Percentiles rank a stretch among this genome's conserved stretches.
Evolutionary conservation across 306 rosid genomes (phyloP).

Genomic region (Carpinus fangiana): DNA sequence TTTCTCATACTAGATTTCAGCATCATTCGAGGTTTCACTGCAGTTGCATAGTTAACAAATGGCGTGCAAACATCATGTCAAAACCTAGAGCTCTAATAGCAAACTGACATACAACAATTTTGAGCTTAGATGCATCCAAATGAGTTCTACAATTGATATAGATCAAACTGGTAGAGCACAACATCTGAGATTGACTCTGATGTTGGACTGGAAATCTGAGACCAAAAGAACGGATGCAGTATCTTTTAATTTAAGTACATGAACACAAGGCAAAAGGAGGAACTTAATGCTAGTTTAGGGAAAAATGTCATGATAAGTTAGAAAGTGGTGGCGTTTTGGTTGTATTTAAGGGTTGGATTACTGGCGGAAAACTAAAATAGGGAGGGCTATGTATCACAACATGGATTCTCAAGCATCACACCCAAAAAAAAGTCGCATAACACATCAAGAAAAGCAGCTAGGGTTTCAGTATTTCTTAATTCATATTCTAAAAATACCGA

Average conservation of each 20-base stretch:
- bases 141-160: background rate
- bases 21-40: background rate
- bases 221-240: background rate
- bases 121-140: background rate
- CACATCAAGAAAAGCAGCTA: background rate
- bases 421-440: background rate
- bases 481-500: background rate
- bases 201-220: background rate
- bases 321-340: background rate
- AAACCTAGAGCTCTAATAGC: background rate
- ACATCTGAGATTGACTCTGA: background rate
- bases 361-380: background rate
- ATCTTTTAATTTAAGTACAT: background rate
- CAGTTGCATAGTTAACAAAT: background rate
- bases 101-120: background rate
- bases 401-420: background rate
- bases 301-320: too few species aligned
- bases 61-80: background rate
- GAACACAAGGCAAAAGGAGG: background rate
- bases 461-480: background rate
- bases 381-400: background rate
- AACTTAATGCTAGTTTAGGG: too few species aligned
- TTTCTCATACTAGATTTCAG: background rate
- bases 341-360: too few species aligned
- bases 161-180: background rate